Percentiles rank a stretch among this genome's conserved stretches.
phyloP scores from a whole-genome alignment of 2,329 filamentous ascomycete genomes.

The Diaporthe capsici region DNA sequence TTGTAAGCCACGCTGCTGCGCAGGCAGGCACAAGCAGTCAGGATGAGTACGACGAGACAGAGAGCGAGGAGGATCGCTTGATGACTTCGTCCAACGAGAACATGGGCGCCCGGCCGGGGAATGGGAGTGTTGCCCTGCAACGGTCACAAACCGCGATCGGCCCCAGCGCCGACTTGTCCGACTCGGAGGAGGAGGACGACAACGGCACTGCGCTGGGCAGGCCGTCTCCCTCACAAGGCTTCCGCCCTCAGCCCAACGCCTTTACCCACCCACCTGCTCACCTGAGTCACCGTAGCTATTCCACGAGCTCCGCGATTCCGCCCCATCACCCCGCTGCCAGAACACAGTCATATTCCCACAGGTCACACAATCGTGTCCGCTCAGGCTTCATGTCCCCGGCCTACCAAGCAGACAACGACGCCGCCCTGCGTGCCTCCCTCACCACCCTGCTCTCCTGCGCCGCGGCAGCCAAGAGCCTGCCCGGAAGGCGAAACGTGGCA shows the following conservation, averaged over 20 bases:
- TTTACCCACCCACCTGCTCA: constrained; percentile 85
- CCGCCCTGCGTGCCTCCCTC: constrained; percentile 90
- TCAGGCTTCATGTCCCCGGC: constrained; percentile 79
- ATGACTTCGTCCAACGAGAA: constrained; percentile 73
- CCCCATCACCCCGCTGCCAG: constrained; percentile 57
- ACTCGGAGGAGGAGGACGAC: constrained; percentile 74
- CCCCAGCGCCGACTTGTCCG: constrained; percentile 52
- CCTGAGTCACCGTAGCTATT: constrained; percentile 63
- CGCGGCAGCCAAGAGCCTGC: constrained; percentile 86
- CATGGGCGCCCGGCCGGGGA: constrained; percentile 48
- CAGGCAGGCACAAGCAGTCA: constrained; percentile 79
- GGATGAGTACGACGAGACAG: constrained; percentile 94
- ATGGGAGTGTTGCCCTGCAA: constrained; percentile 43
- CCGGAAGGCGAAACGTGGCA: constrained; percentile 68
- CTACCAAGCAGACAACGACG: constrained; percentile 91
- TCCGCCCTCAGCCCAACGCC: constrained; percentile 91
- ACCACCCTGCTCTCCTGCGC: constrained; percentile 96
- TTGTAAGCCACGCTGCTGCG: constrained; percentile 56
- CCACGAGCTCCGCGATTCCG: constrained; percentile 61
- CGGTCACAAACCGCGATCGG: constrained; percentile 55
- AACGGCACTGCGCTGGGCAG: constrained; percentile 85
- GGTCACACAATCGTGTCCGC: constrained; percentile 62
- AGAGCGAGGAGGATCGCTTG: constrained; percentile 85
- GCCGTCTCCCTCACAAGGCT: constrained; percentile 67
- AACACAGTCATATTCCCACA: constrained; percentile 57